Percentiles rank a stretch among this genome's conserved stretches.
Conservation (phyloP, 2,329 filamentous ascomycete species). For the Onygenales sp. region DNA sequence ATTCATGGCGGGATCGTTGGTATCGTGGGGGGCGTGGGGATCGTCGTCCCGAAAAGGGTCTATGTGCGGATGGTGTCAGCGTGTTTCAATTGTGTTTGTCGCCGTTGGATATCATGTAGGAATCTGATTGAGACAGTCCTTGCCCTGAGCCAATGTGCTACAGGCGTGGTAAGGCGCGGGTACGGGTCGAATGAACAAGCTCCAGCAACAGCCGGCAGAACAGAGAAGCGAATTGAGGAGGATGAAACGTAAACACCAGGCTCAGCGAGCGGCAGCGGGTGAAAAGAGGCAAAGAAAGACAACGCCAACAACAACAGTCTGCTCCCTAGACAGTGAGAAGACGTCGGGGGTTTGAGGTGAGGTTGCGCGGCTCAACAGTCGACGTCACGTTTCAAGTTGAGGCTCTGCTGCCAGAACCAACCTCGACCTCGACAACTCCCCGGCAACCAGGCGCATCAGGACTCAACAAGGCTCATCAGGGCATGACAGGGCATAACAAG, state of each 20-base stretch:
- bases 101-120: background rate
- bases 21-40: conserved; percentile 34
- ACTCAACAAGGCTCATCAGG: background rate
- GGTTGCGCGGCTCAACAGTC: background rate
- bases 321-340: background rate
- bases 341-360: too few relatives aligned
- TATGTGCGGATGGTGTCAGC: background rate
- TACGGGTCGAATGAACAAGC: background rate
- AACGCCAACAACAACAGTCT: too few relatives aligned
- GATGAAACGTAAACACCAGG: too few relatives aligned
- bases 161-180: background rate
- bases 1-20: conserved; percentile 38
- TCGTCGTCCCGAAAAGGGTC: background rate
- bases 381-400: background rate
- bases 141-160: background rate
- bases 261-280: background rate
- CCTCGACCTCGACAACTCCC: background rate
- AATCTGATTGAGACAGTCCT: background rate
- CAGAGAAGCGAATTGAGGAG: background rate
- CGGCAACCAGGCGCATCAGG: background rate
- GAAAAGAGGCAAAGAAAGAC: background rate
- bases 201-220: conserved; percentile 5
- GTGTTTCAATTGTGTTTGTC: background rate
- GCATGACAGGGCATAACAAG: background rate
- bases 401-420: background rate